Evolutionary conservation across 2,329 filamentous ascomycete genomes (phyloP).

Genomic region (Pseudogymnoascus sp.): DNA sequence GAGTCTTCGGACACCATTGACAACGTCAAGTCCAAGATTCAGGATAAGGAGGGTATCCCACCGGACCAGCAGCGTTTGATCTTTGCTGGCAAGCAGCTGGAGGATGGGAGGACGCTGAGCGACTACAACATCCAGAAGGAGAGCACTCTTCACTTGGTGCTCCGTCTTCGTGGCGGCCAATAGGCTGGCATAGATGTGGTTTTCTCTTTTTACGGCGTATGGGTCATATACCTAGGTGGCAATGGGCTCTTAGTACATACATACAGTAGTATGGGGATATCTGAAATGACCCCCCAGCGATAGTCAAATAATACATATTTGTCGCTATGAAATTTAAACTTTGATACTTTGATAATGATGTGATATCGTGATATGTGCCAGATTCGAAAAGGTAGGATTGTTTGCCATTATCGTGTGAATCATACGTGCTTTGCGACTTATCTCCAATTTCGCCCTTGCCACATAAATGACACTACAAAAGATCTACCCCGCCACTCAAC

Average conservation of each 20-base stretch:
- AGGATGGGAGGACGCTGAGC: too few species aligned
- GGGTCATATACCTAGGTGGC: constrained; percentile 5
- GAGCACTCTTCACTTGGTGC: constrained; percentile 60
- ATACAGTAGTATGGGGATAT: constrained; percentile 1
- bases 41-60: constrained; percentile 63
- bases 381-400: neutral
- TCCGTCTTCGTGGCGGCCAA: constrained; percentile 57
- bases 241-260: constrained; percentile 4
- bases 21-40: constrained; percentile 64
- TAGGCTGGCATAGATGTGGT: neutral
- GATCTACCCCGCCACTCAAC: constrained; percentile 2
- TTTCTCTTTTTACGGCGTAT: constrained; percentile 3
- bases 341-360: neutral
- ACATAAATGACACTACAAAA: neutral
- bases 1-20: constrained; percentile 62
- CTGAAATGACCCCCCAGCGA: neutral
- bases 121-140: constrained; percentile 85
- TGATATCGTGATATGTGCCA: neutral
- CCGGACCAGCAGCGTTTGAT: too few species aligned
- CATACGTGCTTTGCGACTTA: neutral
- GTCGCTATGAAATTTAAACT: neutral
- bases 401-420: neutral
- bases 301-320: neutral
- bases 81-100: too few species aligned
- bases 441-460: neutral